phyloP scores from a whole-genome alignment of 2,329 filamentous ascomycete genomes.

The Cladosporium sp. region DNA sequence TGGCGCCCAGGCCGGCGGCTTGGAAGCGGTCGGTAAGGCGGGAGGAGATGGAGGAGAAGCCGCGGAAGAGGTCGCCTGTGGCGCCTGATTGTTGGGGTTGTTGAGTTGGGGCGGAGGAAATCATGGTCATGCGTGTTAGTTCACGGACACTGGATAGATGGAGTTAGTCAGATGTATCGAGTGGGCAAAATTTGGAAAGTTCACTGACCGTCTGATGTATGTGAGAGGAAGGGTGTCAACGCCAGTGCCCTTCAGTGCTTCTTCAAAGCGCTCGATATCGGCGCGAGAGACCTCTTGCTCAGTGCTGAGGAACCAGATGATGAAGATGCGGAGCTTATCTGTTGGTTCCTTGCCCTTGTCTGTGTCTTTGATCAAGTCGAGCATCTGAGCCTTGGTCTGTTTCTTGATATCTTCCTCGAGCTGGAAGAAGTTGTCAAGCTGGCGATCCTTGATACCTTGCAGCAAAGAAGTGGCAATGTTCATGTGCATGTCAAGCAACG shows the following conservation, averaged over 20 bases:
- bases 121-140: constrained; percentile 96
- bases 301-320: constrained; percentile 94
- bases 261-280: constrained; percentile 83
- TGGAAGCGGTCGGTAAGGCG: constrained; percentile 92
- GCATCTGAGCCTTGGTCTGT: constrained; percentile 81
- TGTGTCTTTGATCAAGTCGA: constrained; percentile 77
- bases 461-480: constrained; percentile 81
- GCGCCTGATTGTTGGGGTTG: constrained; percentile 52
- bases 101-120: constrained; percentile 74
- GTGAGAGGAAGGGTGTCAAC: constrained; percentile 72
- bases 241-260: constrained; percentile 71
- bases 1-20: constrained; percentile 78
- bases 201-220: constrained; percentile 75
- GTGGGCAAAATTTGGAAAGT: background rate
- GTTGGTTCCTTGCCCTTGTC: constrained; percentile 77
- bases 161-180: background rate
- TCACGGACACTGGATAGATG: constrained; percentile 65
- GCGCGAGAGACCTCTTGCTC: constrained; percentile 79
- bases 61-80: constrained; percentile 80
- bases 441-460: constrained; percentile 86
- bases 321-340: constrained; percentile 89
- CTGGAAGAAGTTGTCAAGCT: constrained; percentile 94
- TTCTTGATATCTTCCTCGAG: constrained; percentile 90
- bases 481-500: constrained; percentile 97
- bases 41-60: constrained; percentile 86